Percentiles rank a stretch among this genome's conserved stretches.
phyloP scores from a whole-genome alignment of 1,284 basidiomycete genomes.

The Volvariella volvacea region DNA sequence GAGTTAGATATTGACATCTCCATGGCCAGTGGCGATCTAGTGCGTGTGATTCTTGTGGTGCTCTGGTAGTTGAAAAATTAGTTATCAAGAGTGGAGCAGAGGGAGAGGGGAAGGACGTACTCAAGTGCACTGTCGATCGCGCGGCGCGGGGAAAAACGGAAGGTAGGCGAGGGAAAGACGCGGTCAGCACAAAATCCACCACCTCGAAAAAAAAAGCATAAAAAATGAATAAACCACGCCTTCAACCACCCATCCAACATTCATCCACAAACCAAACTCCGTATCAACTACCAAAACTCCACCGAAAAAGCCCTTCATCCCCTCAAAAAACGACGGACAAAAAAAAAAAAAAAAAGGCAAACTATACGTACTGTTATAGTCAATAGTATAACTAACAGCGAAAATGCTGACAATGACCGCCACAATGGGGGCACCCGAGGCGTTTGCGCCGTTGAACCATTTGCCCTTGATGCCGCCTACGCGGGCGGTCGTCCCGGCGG shows the following conservation, averaged over 20 bases:
- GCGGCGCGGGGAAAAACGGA: no score
- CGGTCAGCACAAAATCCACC: no score
- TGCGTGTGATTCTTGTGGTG: conserved; percentile 87
- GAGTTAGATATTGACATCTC: no score
- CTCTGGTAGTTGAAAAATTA: conserved; percentile 41
- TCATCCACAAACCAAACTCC: no score
- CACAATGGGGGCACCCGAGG: conserved; percentile 69
- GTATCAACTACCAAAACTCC: no score
- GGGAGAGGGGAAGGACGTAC: conserved; percentile 34
- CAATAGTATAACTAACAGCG: conserved; percentile 81
- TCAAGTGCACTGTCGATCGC: conserved; percentile 61
- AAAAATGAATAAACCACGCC: no score
- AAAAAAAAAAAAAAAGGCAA: conserved; percentile 7
- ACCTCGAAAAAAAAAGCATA: no score
- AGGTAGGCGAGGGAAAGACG: no score
- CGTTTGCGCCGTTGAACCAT: conserved; percentile 84
- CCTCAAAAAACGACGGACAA: conserved; percentile 6
- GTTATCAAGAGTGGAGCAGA: conserved; percentile 4
- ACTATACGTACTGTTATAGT: conserved; percentile 79
- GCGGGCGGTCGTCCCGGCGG: conserved; percentile 53
- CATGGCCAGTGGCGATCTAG: no score
- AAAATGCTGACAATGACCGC: conserved; percentile 72
- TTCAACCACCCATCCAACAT: no score
- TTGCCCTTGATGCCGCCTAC: conserved; percentile 69
- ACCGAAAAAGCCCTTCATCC: no score